Conservation (phyloP, 2,329 filamentous ascomycete genomes). For the Colletotrichum eleusines region DNA sequence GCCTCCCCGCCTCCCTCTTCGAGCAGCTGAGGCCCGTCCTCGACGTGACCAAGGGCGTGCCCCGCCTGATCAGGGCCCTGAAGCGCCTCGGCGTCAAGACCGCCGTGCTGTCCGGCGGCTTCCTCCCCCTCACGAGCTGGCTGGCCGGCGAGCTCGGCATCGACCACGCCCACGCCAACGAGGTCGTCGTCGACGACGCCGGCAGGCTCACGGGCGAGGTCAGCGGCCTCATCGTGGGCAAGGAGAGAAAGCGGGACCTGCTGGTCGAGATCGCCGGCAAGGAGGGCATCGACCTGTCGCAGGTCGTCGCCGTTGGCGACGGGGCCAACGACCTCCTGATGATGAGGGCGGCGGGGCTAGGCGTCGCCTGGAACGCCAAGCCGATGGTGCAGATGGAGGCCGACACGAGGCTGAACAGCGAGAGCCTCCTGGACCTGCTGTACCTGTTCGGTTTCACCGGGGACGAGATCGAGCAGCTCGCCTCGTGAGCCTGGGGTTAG, state of each 20-base stretch:
- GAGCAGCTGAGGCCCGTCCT: conserved; percentile 80
- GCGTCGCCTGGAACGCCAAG: conserved; percentile 88
- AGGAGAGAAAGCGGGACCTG: conserved; percentile 79
- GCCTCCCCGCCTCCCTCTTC: conserved; percentile 83
- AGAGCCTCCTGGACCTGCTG: conserved; percentile 77
- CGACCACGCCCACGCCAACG: conserved; percentile 90
- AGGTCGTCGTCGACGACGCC: conserved; percentile 74
- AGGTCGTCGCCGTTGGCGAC: conserved; percentile 82
- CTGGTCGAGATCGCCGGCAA: conserved; percentile 77
- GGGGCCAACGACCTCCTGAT: conserved; percentile 87
- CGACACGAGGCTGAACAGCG: conserved; percentile 77
- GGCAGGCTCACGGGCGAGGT: conserved; percentile 78
- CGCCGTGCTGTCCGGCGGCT: conserved; percentile 92
- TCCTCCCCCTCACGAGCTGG: conserved; percentile 90
- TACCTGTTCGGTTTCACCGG: conserved; percentile 79
- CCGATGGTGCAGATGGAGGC: conserved; percentile 84
- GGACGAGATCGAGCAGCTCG: conserved; percentile 69
- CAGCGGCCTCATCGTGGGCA: conserved; percentile 78
- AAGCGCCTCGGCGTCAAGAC: conserved; percentile 86
- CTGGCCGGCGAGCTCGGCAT: conserved; percentile 84
- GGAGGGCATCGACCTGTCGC: conserved; percentile 73
- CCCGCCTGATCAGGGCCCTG: conserved; percentile 78
- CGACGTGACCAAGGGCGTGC: conserved; percentile 84
- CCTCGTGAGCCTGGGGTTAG: conserved; percentile 45
- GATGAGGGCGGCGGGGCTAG: conserved; percentile 80